Base-by-base conservation (phyloP, 2,329 filamentous ascomycete species). In the Sporothrix inflata region DNA sequence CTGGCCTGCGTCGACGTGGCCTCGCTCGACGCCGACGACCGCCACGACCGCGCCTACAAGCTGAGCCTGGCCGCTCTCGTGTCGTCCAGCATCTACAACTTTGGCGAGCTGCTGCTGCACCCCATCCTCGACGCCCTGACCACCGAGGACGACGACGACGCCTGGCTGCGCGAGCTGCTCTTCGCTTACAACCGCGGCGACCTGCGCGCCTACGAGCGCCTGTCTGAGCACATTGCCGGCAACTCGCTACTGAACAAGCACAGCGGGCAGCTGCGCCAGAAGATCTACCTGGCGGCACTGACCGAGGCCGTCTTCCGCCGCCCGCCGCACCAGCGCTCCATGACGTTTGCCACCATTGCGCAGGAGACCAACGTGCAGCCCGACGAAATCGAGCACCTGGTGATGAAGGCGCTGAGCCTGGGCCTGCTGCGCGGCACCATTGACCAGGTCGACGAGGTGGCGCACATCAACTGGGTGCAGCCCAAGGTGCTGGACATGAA, bases 351-450 rank as follows among this genome's bases (percentile, higher is more conserved):
- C 69, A 93, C 94, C 67, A 98, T 99, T 79, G 89, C 92, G 5
- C 87, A 92, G 76, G 95, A 98, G 85, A 99, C 96, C 3, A 97
- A 97, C 83, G 94, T 99, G 69, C 88, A 90, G 77, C 89, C 90
- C 2, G 90, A 96, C 78, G 94, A 98, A 84, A 98, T 99, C 77
- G 96, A 99, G 86, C 95, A 98, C 81, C 85, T 99, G 75, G 92
- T 99, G 78, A 99, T 99, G 96, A 98, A 98, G 86, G 96, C 96
- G n/a, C 84, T 99, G 78, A 98, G 94, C 79, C 83, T 99, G 77
- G 96, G 96, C 0, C 85, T 99, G 77, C 85, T 99, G 76, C 89
- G 92, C 76, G 96, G 96, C 61, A 96, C 92, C 72, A 98, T 99
- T 78, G 96, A 99, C 81, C 95, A 99, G 84, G 96, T 99, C 42